Conservation (phyloP, 2,329 filamentous ascomycete species). For the Alternaria arbusti region DNA sequence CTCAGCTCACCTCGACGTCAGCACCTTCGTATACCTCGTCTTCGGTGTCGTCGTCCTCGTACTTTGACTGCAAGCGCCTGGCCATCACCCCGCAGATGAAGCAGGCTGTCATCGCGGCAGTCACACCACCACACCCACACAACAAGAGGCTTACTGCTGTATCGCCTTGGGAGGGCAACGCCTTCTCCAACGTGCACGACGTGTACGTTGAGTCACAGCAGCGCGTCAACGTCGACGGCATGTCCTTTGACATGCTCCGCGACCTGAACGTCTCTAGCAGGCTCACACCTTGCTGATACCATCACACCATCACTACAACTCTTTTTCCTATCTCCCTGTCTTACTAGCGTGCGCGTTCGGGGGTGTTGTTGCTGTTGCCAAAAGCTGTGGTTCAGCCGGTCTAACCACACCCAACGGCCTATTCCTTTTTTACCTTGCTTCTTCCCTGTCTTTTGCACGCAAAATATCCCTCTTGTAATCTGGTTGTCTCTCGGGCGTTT, state of each 20-base stretch:
- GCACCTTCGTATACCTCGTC: conserved; percentile 40
- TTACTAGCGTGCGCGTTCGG: conserved; percentile 21
- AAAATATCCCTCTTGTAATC: conserved; percentile 29
- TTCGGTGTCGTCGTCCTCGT: conserved; percentile 33
- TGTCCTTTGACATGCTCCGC: conserved; percentile 45
- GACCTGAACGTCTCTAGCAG: conserved; percentile 34
- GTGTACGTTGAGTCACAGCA: conserved; percentile 42
- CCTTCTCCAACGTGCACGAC: conserved; percentile 39
- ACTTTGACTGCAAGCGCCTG: conserved; percentile 43
- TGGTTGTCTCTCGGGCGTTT: not conserved
- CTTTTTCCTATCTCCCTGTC: conserved; percentile 8
- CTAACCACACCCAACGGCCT: conserved; percentile 21
- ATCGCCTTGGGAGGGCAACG: conserved; percentile 41
- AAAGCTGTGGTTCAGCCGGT: conserved; percentile 31
- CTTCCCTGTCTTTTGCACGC: conserved; percentile 11
- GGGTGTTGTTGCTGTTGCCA: conserved; percentile 5
- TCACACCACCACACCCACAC: conserved; percentile 29
- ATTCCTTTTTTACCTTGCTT: conserved; percentile 5
- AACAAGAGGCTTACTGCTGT: conserved; percentile 37
- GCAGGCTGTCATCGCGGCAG: conserved; percentile 39
- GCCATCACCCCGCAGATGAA: conserved; percentile 32
- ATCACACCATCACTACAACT: not conserved
- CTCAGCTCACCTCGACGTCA: conserved; percentile 40
- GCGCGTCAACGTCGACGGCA: conserved; percentile 42
- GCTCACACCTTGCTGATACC: conserved; percentile 37